Conservation (phyloP, 2,329 filamentous ascomycete genomes). For the Colletotrichum sidae region DNA sequence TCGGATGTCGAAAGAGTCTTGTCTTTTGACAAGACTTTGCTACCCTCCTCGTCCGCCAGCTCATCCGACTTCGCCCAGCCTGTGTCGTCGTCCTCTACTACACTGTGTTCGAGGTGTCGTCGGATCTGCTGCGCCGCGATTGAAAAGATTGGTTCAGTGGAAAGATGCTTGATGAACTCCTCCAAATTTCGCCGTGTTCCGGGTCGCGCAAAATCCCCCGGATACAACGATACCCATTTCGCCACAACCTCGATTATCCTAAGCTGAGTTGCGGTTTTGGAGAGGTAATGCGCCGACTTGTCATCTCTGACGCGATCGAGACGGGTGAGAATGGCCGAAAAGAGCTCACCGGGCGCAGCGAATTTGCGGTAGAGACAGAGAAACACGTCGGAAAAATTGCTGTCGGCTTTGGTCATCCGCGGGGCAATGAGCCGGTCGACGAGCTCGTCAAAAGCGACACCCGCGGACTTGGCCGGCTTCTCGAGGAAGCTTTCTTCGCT, state of each 20-base stretch:
- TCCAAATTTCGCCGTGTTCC: conserved; percentile 78
- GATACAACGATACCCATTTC: conserved; percentile 90
- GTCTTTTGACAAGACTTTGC: conserved; percentile 48
- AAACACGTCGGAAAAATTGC: conserved; percentile 89
- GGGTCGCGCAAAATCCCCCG: conserved; percentile 89
- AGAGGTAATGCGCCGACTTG: conserved; percentile 75
- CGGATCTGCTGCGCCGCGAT: conserved; percentile 88
- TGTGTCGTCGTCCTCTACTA: conserved; percentile 89
- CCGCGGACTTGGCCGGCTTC: conserved; percentile 60
- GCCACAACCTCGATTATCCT: conserved; percentile 86
- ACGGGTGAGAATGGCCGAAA: conserved; percentile 81
- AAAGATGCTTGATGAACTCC: conserved; percentile 80
- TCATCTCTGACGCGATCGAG: conserved; percentile 79
- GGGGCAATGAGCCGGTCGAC: conserved; percentile 88
- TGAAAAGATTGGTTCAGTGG: conserved; percentile 83
- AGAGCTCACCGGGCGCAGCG: conserved; percentile 81
- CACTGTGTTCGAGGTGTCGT: conserved; percentile 76
- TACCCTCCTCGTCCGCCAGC: conserved; percentile 48
- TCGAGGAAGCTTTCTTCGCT: conserved; percentile 72
- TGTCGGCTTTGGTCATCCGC: conserved; percentile 86
- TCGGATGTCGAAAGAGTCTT: conserved; percentile 44
- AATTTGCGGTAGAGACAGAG: conserved; percentile 96
- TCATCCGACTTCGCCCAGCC: conserved; percentile 90
- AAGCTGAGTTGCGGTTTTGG: conserved; percentile 83
- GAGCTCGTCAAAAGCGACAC: conserved; percentile 74